A percentile compares a stretch with the other conserved stretches of the same genome.
Evolutionary conservation across 345 rosid species (phyloP).

Genomic region (Lumnitzera littorea): DNA sequence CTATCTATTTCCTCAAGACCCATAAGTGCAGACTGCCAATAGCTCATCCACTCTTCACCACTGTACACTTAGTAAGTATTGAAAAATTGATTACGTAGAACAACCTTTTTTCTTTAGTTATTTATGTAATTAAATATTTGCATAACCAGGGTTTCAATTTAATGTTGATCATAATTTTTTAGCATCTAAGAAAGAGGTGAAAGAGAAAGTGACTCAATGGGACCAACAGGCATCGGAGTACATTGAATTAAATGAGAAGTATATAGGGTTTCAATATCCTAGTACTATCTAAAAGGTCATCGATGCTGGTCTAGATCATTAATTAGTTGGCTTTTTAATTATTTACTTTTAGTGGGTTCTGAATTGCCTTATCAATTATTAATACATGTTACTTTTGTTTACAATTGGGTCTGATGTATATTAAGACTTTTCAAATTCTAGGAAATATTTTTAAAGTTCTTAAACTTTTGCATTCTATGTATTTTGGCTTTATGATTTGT

Average conservation of each 20-base stretch:
- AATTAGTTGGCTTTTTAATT: constrained; percentile 40
- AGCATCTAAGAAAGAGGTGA: constrained; percentile 71
- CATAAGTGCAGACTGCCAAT: too few species aligned
- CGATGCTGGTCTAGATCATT: constrained; percentile 64
- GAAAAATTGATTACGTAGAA: too few species aligned
- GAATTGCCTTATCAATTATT: not conserved
- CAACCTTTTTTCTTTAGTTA: not conserved
- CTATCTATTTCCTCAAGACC: too few species aligned
- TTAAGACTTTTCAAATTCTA: too few species aligned
- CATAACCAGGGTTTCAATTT: not conserved
- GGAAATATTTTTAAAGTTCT: too few species aligned
- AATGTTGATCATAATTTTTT: constrained; percentile 2
- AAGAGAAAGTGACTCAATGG: constrained; percentile 79
- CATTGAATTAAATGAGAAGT: constrained; percentile 59
- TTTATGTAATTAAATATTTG: not conserved
- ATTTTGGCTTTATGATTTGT: too few species aligned
- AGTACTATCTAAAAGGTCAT: constrained; percentile 53
- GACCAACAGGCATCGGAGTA: constrained; percentile 68
- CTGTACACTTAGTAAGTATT: too few species aligned
- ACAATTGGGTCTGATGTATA: not conserved
- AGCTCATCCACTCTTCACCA: too few species aligned
- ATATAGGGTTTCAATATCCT: constrained; percentile 75
- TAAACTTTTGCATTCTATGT: too few species aligned
- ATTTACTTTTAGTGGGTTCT: not conserved
- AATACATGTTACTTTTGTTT: not conserved